phyloP scores from a whole-genome alignment of 257 asterid genomes.

The Ballota nigra region DNA sequence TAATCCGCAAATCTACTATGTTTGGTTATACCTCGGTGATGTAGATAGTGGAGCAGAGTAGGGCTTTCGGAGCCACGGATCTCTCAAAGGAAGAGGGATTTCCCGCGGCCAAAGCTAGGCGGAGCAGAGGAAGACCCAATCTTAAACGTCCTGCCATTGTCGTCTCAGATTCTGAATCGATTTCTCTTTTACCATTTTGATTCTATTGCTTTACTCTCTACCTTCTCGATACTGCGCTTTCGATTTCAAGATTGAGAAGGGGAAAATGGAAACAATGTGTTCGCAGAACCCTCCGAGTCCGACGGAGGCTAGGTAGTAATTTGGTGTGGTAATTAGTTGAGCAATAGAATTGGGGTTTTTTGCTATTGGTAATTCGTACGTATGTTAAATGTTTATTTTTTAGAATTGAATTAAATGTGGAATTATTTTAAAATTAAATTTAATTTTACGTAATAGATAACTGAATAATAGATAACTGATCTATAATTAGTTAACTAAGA shows the following conservation, averaged over 20 bases:
- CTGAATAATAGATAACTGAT: too few species aligned
- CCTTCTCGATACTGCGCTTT: constrained; percentile 13
- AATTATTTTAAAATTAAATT: too few species aligned
- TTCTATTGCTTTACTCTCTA: not conserved
- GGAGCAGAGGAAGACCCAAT: constrained; percentile 58
- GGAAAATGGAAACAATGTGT: constrained; percentile 1
- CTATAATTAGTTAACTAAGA: too few species aligned
- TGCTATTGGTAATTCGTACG: too few species aligned
- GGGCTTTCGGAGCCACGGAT: constrained; percentile 41
- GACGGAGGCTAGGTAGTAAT: too few species aligned
- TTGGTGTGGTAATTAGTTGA: too few species aligned
- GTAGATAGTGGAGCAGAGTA: constrained; percentile 35
- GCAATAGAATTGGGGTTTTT: too few species aligned
- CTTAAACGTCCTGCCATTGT: constrained; percentile 68
- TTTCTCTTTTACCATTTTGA: not conserved
- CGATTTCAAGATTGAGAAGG: constrained; percentile 15
- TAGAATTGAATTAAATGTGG: too few species aligned
- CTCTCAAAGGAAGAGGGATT: constrained; percentile 40
- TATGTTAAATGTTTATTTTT: too few species aligned
- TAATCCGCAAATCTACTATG: not conserved
- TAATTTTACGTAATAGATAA: too few species aligned
- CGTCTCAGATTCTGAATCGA: constrained; percentile 20
- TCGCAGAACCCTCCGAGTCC: constrained; percentile 16
- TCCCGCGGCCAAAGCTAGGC: constrained; percentile 40
- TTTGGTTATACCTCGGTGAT: constrained; percentile 40